These are phyloP conservation scores for Telfairia occidentalis DNA, from an alignment of 331 rosid genomes.

Conservation along the genomic window DNA sequence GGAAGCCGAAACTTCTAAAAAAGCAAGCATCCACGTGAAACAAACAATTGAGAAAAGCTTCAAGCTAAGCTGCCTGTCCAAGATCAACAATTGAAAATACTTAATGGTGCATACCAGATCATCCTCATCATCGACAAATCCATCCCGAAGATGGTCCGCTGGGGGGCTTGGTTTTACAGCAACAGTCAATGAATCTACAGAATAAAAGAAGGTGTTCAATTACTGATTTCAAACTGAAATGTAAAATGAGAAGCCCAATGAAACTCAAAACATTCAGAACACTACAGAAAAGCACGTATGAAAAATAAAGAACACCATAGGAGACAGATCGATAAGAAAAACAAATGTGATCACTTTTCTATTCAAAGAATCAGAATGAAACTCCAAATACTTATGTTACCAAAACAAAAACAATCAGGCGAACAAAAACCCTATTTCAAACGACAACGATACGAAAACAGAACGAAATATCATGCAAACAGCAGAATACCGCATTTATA, in stretches of 20 bases:
- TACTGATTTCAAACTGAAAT: not conserved
- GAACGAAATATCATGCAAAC: slow-evolving; percentile 7
- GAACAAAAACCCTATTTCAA: not conserved
- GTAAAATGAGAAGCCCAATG: not conserved
- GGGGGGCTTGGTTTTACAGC: slow-evolving; percentile 95
- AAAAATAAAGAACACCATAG: not conserved
- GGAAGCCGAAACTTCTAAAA: slow-evolving; percentile 85
- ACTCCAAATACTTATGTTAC: not conserved
- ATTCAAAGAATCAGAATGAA: not conserved
- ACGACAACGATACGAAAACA: not conserved
- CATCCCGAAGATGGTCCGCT: slow-evolving; percentile 33
- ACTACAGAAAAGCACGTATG: not conserved
- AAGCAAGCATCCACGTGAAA: slow-evolving; percentile 19
- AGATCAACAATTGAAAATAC: not conserved
- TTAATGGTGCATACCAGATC: slow-evolving; percentile 54
- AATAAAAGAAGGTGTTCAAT: slow-evolving; percentile 1
- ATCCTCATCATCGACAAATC: slow-evolving; percentile 57
- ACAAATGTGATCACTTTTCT: not conserved
- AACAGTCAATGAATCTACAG: slow-evolving; percentile 64
- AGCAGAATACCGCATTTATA: slow-evolving; percentile 25
- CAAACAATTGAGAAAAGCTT: not conserved
- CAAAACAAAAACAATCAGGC: not conserved
- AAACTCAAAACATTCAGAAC: not conserved
- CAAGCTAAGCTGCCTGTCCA: slow-evolving; percentile 7
- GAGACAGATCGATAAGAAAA: not conserved